Base-by-base conservation (phyloP, 768 basidiomycete species). In the Vishniacozyma victoriae region DNA sequence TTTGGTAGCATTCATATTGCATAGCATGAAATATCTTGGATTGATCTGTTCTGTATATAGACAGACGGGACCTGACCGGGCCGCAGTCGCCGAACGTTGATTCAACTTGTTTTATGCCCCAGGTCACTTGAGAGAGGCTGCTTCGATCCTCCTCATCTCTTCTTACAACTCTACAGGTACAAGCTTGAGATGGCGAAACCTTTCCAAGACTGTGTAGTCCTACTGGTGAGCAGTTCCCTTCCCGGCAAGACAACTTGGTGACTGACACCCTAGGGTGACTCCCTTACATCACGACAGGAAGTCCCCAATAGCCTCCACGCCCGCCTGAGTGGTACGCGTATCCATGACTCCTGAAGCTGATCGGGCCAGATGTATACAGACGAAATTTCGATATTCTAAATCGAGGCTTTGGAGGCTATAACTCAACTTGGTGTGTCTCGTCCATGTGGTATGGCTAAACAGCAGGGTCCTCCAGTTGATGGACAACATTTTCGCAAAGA, bases 371-470 rank as follows among this genome's bases (percentile, higher is more conserved):
- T n/a, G 24, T 43, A 13, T 60, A 60, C 29, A 20, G 38, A 4
- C 14, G 59, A 13, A 44, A 29, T 16, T 42, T 60, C 5, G 59
- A 60, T 38, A 41, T 60, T 12, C 15, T 54, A 7, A 60, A 60
- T 38, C 39, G 63, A 19, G 63, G 63, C 1, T 59, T 44, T 37
- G 60, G 59, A 12, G 63, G 63, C n/a, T 65, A 53, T 26, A 59
- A 55, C 27, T n/a, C n/a, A 54, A 52, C 24, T 24, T 39, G 11
- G 47, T 54, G 55, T 54, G 29, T 12, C n/a, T n/a, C n/a, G 55
- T 42, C n/a, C 23, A 31, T 6, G 19, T 27, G 22, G 19, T 39
- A n/a, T 9, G n/a, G 29, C 29, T 33, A 9, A n/a, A 41, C 23
- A 23, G 12, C 20, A 58, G 59, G 18, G 23, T 31, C 12, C 7